phyloP scores from a whole-genome alignment of 2,329 filamentous ascomycete species.

The Hypoxylon sp. region DNA sequence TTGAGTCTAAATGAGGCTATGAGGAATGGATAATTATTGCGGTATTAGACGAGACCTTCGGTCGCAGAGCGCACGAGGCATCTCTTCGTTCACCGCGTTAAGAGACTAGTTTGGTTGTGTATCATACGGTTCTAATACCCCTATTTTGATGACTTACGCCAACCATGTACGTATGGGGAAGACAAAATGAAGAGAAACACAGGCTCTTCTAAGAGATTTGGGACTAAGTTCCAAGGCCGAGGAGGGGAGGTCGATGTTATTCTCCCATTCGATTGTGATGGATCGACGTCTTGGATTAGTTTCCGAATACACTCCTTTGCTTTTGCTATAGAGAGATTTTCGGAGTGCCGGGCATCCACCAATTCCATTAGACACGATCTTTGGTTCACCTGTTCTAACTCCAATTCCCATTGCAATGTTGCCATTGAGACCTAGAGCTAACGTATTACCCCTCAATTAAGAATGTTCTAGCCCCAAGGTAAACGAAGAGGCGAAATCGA shows the following conservation, averaged over 20 bases:
- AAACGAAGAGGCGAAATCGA: background rate
- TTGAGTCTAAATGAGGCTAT: slow-evolving; percentile 23
- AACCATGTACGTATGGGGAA: slow-evolving; percentile 25
- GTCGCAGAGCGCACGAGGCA: slow-evolving; percentile 9
- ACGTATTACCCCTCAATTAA: background rate
- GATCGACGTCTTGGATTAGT: slow-evolving; percentile 15
- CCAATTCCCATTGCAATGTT: background rate
- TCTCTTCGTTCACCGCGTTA: slow-evolving; percentile 1
- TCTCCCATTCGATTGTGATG: slow-evolving; percentile 10
- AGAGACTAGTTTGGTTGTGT: slow-evolving; percentile 20
- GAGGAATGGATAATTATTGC: slow-evolving; percentile 32
- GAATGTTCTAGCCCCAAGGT: background rate
- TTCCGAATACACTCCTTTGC: slow-evolving; percentile 28
- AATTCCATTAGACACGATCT: background rate
- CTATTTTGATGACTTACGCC: slow-evolving; percentile 24
- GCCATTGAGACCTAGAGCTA: background rate
- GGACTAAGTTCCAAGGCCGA: slow-evolving; percentile 7
- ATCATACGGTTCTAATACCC: slow-evolving; percentile 37
- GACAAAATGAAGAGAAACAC: slow-evolving; percentile 21
- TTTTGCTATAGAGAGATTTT: background rate
- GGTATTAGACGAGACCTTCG: slow-evolving; percentile 5
- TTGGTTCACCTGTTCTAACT: background rate
- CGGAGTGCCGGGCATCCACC: background rate
- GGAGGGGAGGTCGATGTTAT: slow-evolving; percentile 4
- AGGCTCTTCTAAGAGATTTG: slow-evolving; percentile 10